These are phyloP conservation scores for Nicotiana tomentosiformis DNA, from an alignment of 257 asterid species.

Conservation along the genomic window DNA sequence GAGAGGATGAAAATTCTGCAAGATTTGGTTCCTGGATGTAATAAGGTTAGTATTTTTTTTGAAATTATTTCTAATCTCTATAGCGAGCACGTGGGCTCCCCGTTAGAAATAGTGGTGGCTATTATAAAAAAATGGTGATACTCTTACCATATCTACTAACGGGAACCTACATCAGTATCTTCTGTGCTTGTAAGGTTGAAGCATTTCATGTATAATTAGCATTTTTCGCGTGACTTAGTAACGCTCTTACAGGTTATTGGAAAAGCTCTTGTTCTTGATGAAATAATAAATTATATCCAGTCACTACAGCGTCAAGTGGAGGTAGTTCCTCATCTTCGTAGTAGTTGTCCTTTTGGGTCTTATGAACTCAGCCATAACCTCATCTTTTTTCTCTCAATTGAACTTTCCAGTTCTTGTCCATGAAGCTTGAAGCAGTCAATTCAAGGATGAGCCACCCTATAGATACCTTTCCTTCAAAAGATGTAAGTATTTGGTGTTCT, in stretches of 20 bases:
- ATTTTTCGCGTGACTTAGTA: background rate
- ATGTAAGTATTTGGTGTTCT: constrained; percentile 38
- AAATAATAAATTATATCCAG: constrained; percentile 81
- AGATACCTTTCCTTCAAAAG: constrained; percentile 65
- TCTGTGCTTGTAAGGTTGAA: background rate
- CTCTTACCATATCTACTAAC: background rate
- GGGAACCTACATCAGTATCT: background rate
- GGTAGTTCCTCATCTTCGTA: constrained; percentile 33
- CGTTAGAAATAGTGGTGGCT: background rate
- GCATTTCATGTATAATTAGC: constrained; percentile 7
- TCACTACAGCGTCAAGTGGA: constrained; percentile 90
- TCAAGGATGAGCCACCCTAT: constrained; percentile 51
- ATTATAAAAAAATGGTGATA: background rate
- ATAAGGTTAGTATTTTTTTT: constrained; percentile 44
- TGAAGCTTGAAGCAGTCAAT: constrained; percentile 95
- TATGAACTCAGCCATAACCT: constrained; percentile 1
- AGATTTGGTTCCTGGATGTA: constrained; percentile 94
- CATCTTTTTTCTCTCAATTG: constrained; percentile 8
- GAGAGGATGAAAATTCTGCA: constrained; percentile 96
- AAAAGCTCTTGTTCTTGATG: constrained; percentile 90
- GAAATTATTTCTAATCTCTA: background rate
- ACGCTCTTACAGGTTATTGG: constrained; percentile 60
- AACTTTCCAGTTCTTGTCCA: constrained; percentile 69
- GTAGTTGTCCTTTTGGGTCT: background rate
- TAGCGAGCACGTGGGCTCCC: background rate